Base-by-base conservation (phyloP, 2,329 filamentous ascomycete genomes). In the Penicillium sclerotiorum region DNA sequence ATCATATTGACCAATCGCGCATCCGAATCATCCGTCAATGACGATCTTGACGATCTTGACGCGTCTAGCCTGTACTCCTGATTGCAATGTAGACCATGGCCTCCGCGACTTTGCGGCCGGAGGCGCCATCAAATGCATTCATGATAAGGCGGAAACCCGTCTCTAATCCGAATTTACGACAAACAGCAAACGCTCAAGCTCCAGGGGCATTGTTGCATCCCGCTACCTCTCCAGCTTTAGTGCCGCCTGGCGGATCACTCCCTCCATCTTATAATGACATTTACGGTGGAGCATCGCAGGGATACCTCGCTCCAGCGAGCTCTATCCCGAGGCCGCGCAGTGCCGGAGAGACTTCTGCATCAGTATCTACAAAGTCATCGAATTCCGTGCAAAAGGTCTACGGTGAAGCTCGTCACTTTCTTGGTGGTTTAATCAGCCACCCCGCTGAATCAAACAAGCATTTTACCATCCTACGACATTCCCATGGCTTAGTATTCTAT, bases 381-480 rank as follows among this genome's bases (percentile, higher is more conserved):
- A 58, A 61, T 4, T 41, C 60, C n/a, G 57, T 65, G 8, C 65
- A 66, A 49, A 69, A 71, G 42, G 69, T 67, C 41, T 71, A 68
- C 39, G 63, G 64, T 15, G 84, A 88, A 59, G 84, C 83, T 0
- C 77, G 82, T 28, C 82, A 87, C 64, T 83, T 88, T 52, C 83
- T 85, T 1, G 82, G 83, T 2, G 85, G 86, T 0, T 74, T 89
- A 18, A 75, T 89, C 45, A 76, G 76, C 13, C 84, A 83, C 49
- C 84, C 86, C 0, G 78, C 76, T 17, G 84, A 87, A 61, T 85
- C 83, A 0, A 87, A 79, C 2, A 84, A 80, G 50, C 83, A 88
- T 68, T 83, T 80, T 65, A 85, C 80, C 38, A 82, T 89, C 48
- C 76, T 89, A 20, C 82, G 86, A 0, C 86, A 89, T 62, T 87